Conservation (phyloP, 2,329 filamentous ascomycete species). For the Sporothrix dimorphospora region DNA sequence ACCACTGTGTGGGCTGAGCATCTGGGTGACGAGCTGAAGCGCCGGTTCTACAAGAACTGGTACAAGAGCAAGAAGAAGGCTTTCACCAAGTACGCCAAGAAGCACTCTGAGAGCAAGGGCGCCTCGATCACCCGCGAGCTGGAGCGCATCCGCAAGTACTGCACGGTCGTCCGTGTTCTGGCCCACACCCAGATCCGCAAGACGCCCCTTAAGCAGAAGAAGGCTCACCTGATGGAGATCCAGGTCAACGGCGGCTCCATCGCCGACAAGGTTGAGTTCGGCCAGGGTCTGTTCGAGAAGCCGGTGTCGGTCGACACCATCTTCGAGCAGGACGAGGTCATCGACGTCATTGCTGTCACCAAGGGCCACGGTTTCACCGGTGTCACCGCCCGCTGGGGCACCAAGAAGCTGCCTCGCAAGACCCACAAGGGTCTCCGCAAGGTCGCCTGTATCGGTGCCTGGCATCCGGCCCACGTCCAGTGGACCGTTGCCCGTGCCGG, state of each 20-base stretch:
- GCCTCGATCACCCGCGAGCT: slow-evolving; percentile 93
- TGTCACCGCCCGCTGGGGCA: slow-evolving; percentile 98
- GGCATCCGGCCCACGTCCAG: slow-evolving; percentile 99
- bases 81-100: slow-evolving; percentile 99
- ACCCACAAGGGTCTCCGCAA: slow-evolving; percentile 99
- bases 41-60: slow-evolving; percentile 99
- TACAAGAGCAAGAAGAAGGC: slow-evolving; percentile 99
- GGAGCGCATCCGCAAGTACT: slow-evolving; percentile 99
- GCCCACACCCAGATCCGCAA: slow-evolving; percentile 99
- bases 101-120: slow-evolving; percentile 93
- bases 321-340: slow-evolving; percentile 99
- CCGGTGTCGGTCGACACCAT: slow-evolving; percentile 87
- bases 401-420: slow-evolving; percentile 99
- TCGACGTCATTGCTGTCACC: slow-evolving; percentile 98
- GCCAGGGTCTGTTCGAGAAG: slow-evolving; percentile 98
- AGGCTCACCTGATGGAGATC: slow-evolving; percentile 99
- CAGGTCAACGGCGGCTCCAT: slow-evolving; percentile 98
- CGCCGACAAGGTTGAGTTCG: slow-evolving; percentile 96
- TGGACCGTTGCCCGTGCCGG: slow-evolving; percentile 99
- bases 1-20: slow-evolving; percentile 99
- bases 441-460: slow-evolving; percentile 99
- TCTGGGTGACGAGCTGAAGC: slow-evolving; percentile 97
- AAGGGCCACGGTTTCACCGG: slow-evolving; percentile 99
- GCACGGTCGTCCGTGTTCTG: slow-evolving; percentile 97
- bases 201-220: slow-evolving; percentile 99